These are phyloP conservation scores for Dactylellina cionopaga DNA, from an alignment of 2,329 filamentous ascomycete species.

Conservation along the genomic window DNA sequence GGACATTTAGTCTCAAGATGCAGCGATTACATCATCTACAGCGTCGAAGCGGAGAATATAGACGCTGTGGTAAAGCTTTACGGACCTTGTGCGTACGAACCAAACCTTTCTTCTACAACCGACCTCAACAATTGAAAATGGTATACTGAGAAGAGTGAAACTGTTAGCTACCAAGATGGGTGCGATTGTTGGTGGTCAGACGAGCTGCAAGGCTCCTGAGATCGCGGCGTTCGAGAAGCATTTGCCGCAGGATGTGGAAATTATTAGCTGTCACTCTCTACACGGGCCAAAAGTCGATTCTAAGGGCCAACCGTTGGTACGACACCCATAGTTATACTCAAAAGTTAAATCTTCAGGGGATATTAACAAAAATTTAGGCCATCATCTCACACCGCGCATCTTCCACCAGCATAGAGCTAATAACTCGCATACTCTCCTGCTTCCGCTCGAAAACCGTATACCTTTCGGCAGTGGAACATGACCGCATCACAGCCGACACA, in stretches of 20 bases:
- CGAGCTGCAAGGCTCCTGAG: slow-evolving; percentile 96
- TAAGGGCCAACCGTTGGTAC: slow-evolving; percentile 85
- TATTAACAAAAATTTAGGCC: slow-evolving; percentile 63
- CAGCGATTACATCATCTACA: slow-evolving; percentile 99
- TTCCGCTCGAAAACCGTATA: slow-evolving; percentile 87
- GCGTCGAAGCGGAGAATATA: slow-evolving; percentile 92
- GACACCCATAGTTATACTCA: slow-evolving; percentile 47
- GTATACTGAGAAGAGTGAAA: not conserved
- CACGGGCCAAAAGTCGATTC: slow-evolving; percentile 92
- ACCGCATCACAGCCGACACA: slow-evolving; percentile 97
- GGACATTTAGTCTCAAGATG: slow-evolving; percentile 93
- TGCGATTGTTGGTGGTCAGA: slow-evolving; percentile 96
- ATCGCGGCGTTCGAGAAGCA: slow-evolving; percentile 91
- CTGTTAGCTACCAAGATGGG: slow-evolving; percentile 93
- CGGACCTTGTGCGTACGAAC: slow-evolving; percentile 80
- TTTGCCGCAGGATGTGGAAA: slow-evolving; percentile 86
- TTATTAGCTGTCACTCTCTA: slow-evolving; percentile 94
- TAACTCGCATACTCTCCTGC: slow-evolving; percentile 82
- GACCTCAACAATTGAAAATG: not conserved
- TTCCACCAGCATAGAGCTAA: slow-evolving; percentile 77
- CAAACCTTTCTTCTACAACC: slow-evolving; percentile 7
- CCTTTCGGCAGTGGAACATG: slow-evolving; percentile 85
- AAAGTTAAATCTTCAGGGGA: not conserved
- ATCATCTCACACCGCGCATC: slow-evolving; percentile 92
- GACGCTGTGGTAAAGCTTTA: slow-evolving; percentile 86